Evolutionary conservation across 495 filamentous ascomycete species (phyloP), one percentile per base, ranked within the genome.

Genomic region (Pseudoneurospora amorphoporcata): DNA sequence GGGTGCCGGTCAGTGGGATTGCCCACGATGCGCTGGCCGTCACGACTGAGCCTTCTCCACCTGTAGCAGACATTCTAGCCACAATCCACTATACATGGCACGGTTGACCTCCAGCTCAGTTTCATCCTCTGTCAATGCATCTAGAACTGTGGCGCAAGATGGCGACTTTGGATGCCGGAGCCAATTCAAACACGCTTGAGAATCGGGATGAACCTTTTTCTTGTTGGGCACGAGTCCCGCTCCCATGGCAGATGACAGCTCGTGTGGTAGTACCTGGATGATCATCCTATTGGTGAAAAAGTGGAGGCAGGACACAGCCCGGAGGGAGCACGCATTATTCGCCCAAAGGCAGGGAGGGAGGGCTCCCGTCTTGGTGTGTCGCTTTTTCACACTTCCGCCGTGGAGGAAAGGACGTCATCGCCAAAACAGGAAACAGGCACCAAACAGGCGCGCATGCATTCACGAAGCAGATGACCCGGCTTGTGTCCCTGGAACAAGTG

Each of bases 341-440:
- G 53, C 53, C 53, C 53, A 35, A 61, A 10, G 29, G 23, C 53
- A 29, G 29, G 53, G 53, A 53, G 35, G 53, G 53, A 65, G 53
- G 53, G 53, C 53, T 17, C 29, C 53, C 12, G 53, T 58, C 47
- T 58, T 23, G n/a, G n/a, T 47, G n/a, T 47, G 45, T 58, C 47
- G 47, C 47, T 58, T 47, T n/a, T 47, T 65, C 23, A 65, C 29
- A 35, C 29, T 37, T 6, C 19, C 19, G 69, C 40, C 42, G 38
- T 71, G 23, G 16, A 19, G 37, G 17, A 37, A 32, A 32, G 69
- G 69, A 71, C 69, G 72, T 68, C 69, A 73, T 70, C 38, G 40
- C 61, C 32, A 70, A 70, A 73, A 16, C 68, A 73, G 68, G 68
- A 58, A 73, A 40, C n/a, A n/a, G 68, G 68, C 35, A 39, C 10